Evolutionary conservation across 495 filamentous ascomycete genomes (phyloP).

Genomic region (Podospora fimiseda): DNA sequence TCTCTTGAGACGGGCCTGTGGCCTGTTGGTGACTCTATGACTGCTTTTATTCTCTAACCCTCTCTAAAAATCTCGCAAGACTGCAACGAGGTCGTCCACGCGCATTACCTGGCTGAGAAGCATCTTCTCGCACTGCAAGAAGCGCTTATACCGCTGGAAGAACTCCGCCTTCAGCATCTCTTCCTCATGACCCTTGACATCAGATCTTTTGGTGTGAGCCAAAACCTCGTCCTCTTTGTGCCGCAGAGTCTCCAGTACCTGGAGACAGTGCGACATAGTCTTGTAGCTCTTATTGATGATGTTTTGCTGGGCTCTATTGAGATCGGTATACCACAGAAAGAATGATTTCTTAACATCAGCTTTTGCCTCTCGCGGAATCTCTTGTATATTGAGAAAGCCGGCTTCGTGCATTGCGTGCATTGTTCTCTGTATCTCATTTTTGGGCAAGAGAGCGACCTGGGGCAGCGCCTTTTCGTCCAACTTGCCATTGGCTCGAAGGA

Average conservation of each 20-base stretch:
- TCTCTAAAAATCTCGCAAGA: slow-evolving; percentile 83
- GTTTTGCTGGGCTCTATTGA: slow-evolving; percentile 55
- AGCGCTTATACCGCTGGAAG: slow-evolving; percentile 57
- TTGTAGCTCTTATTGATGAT: slow-evolving; percentile 76
- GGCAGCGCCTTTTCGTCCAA: slow-evolving; percentile 82
- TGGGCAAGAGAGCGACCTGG: slow-evolving; percentile 65
- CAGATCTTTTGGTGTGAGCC: slow-evolving; percentile 68
- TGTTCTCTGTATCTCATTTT: slow-evolving; percentile 72
- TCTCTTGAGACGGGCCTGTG: too few species aligned
- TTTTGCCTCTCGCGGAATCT: slow-evolving; percentile 78
- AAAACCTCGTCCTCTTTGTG: slow-evolving; percentile 60
- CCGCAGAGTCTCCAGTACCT: slow-evolving; percentile 67
- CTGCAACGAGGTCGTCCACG: slow-evolving; percentile 76
- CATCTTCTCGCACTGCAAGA: slow-evolving; percentile 65
- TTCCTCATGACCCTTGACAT: slow-evolving; percentile 76
- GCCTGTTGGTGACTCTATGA: too few species aligned
- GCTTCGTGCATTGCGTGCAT: slow-evolving; percentile 73
- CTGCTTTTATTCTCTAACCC: too few species aligned
- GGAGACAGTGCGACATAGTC: slow-evolving; percentile 77
- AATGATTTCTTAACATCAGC: slow-evolving; percentile 71
- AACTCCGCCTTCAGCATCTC: slow-evolving; percentile 64
- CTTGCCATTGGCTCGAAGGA: slow-evolving; percentile 79
- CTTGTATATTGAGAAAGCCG: slow-evolving; percentile 82
- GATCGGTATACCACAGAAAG: slow-evolving; percentile 87
- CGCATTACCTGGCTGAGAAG: slow-evolving; percentile 69